Conservation (phyloP, 441 rosid genomes). For the Adansonia rubrostipa region DNA sequence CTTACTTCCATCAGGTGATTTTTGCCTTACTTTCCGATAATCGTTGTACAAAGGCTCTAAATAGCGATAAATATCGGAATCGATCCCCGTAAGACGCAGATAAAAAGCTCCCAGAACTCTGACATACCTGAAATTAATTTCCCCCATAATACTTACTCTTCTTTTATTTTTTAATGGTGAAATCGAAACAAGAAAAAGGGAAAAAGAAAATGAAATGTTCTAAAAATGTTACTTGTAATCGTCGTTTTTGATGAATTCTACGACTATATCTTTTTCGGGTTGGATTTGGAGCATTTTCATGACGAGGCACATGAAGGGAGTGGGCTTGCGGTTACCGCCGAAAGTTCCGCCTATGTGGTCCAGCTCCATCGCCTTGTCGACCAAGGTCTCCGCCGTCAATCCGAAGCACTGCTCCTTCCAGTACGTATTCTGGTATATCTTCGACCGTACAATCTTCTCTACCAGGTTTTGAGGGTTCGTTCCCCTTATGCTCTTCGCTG, state of each 20-base stretch:
- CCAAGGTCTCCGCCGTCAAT: slow-evolving; percentile 89
- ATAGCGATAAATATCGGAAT: slow-evolving; percentile 78
- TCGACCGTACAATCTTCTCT: slow-evolving; percentile 81
- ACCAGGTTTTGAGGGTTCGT: slow-evolving; percentile 94
- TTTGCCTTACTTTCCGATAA: slow-evolving; percentile 74
- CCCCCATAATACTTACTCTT: not conserved
- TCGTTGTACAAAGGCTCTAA: slow-evolving; percentile 94
- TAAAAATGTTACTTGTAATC: slow-evolving; percentile 72
- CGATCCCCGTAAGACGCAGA: slow-evolving; percentile 78
- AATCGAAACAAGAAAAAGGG: not conserved
- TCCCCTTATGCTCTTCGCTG: slow-evolving; percentile 87
- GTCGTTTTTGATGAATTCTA: slow-evolving; percentile 91
- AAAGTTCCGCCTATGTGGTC: slow-evolving; percentile 86
- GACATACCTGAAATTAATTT: slow-evolving; percentile 61
- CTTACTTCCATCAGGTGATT: slow-evolving; percentile 75
- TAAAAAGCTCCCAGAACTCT: slow-evolving; percentile 90
- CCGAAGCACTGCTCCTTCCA: slow-evolving; percentile 99
- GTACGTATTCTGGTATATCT: slow-evolving; percentile 86
- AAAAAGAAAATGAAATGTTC: not conserved
- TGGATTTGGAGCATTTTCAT: slow-evolving; percentile 97
- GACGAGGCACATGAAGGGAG: slow-evolving; percentile 86
- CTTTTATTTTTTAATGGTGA: not conserved
- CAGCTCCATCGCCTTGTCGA: slow-evolving; percentile 97
- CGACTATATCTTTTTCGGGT: slow-evolving; percentile 93
- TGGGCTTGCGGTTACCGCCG: slow-evolving; percentile 88